These are phyloP conservation scores for Penicillium sp. DNA, from an alignment of 2,329 filamentous ascomycete species.

Conservation along the genomic window DNA sequence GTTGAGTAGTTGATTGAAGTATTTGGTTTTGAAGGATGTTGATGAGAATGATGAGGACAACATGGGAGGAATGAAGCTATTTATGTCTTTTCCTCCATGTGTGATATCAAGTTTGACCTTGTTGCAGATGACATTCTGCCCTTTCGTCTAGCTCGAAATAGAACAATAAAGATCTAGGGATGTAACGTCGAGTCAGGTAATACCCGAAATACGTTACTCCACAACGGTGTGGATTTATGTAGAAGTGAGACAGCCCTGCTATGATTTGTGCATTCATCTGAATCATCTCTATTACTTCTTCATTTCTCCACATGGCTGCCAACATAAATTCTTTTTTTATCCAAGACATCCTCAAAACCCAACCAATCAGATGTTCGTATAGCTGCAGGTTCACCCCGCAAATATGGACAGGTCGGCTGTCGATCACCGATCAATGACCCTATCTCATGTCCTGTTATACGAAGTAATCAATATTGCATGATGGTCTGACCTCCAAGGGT, in stretches of 20 bases:
- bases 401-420: neutral
- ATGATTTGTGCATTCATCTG: constrained; percentile 5
- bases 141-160: constrained; percentile 5
- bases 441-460: neutral
- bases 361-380: neutral
- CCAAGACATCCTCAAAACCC: constrained; percentile 9
- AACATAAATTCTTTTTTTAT: neutral
- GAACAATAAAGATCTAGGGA: neutral
- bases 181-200: constrained; percentile 5
- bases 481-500: neutral
- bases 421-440: constrained; percentile 3
- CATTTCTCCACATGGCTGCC: neutral
- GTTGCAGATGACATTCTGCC: neutral
- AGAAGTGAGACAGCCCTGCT: constrained; percentile 2
- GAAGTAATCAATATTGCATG: neutral
- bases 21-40: neutral
- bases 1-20: neutral
- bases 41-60: neutral
- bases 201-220: neutral
- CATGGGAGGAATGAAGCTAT: neutral
- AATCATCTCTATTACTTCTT: neutral
- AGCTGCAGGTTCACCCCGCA: constrained; percentile 6
- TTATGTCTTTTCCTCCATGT: neutral
- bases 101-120: neutral
- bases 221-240: neutral